Evolutionary conservation across 306 rosid species (phyloP), one percentile per base, ranked within the genome.

Genomic region (Fragaria nilgerrensis): DNA sequence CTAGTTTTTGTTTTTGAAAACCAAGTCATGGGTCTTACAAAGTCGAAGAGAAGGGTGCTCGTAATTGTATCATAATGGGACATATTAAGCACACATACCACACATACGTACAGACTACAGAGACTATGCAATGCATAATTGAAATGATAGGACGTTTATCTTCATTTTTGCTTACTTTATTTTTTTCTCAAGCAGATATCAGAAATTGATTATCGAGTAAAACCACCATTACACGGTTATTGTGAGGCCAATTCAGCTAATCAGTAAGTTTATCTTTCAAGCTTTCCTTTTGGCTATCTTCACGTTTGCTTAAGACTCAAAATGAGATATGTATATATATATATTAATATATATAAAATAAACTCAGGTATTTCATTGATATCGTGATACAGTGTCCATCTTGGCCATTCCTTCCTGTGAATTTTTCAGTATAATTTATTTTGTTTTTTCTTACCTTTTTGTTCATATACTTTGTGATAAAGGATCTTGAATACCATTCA

Each of bases 161-260:
- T 77, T 58, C 49, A 55, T 52, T 80, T 14, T 78, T 78, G 25
- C 68, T 65, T 45, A 58, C 41, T 52, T 78, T 23, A 34, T 11
- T 62, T 84, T 84, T 75, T 85, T 59, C 16, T 77, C 80, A 78
- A 14, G 68, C 94, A 92, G 97, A 75, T 90, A 89, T 78, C 97
- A 92, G 74, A 86, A 88, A 80, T 92, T 58, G 99, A 92, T 85
- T 91, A 79, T 85, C 91, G 97, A 81, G 97, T 95, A 65, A 94
- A 93, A 73, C 76, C 52, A 64, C 89, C 91, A 23, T 85, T 95
- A 49, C 86, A 92, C 69, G 91, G 90, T 78, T 95, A 88, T 76
- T 86, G 91, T 78, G 92, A 88, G 85, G 77, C 91, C 75, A 71
- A 84, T 75, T 65, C 81, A 29, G 85, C 89, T 76, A 82, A 83